Conservation (phyloP, 495 filamentous ascomycete species). For the Gamarada debralockiae region DNA sequence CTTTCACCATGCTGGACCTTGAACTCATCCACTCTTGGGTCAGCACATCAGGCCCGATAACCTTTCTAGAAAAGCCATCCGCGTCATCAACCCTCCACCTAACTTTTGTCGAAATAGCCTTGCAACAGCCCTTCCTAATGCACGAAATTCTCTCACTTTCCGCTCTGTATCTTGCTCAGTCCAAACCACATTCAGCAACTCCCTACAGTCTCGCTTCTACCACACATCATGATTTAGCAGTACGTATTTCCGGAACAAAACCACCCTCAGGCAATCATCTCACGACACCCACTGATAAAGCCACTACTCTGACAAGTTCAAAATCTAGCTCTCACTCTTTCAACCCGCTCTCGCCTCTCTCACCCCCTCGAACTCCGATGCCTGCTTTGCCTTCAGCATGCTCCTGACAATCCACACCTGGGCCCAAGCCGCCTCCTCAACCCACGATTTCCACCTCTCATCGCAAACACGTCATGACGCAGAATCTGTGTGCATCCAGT, state of each 20-base stretch:
- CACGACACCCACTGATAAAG: no score
- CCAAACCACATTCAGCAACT: constrained; percentile 28
- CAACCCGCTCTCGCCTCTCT: constrained; percentile 19
- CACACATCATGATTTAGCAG: no score
- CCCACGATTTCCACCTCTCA: constrained; percentile 11
- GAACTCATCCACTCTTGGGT: constrained; percentile 46
- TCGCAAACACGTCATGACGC: not conserved
- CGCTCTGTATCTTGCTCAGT: constrained; percentile 41
- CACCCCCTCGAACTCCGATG: constrained; percentile 11
- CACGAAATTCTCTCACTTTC: constrained; percentile 49
- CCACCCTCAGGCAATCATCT: no score
- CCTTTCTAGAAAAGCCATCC: no score
- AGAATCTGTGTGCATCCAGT: constrained; percentile 6
- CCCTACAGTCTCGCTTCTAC: constrained; percentile 17
- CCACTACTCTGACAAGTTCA: no score
- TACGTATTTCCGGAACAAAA: no score
- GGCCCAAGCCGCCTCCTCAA: constrained; percentile 12
- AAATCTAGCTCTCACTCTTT: constrained; percentile 10
- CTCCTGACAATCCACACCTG: constrained; percentile 6
- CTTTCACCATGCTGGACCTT: constrained; percentile 40
- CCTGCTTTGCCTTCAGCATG: constrained; percentile 16
- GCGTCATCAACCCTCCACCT: constrained; percentile 13
- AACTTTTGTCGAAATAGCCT: constrained; percentile 44
- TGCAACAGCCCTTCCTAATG: constrained; percentile 42
- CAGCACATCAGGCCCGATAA: no score